These are phyloP conservation scores for Chrysosporium queenslandicum DNA, from an alignment of 2,329 filamentous ascomycete genomes.

Conservation along the genomic window DNA sequence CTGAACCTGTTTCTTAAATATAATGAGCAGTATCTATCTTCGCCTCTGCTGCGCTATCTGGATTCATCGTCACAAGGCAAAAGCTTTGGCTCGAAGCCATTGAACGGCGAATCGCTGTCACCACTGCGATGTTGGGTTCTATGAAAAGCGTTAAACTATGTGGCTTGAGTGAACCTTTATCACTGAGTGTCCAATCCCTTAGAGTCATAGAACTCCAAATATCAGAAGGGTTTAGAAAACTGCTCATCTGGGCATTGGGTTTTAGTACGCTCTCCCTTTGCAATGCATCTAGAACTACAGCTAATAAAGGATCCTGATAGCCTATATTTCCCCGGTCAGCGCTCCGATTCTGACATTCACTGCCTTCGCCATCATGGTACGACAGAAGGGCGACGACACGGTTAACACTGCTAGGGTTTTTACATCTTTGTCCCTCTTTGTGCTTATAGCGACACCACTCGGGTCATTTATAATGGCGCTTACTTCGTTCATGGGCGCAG, in stretches of 20 bases:
- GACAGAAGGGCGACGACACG: background rate
- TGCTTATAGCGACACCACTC: background rate
- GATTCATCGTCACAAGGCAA: too few relatives aligned
- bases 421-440: conserved; percentile 3
- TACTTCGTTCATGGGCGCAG: background rate
- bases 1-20: background rate
- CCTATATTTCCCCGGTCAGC: background rate
- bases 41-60: background rate
- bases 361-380: background rate
- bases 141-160: too few relatives aligned
- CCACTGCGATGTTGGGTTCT: too few relatives aligned
- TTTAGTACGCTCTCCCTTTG: background rate
- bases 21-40: background rate
- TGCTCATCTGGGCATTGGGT: background rate
- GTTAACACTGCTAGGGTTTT: background rate
- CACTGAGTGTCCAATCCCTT: too few relatives aligned
- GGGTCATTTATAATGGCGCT: background rate
- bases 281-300: background rate
- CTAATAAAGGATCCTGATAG: background rate
- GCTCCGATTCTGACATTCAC: conserved; percentile 1
- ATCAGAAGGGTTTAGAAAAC: too few relatives aligned
- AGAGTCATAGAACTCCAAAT: too few relatives aligned
- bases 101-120: too few relatives aligned
- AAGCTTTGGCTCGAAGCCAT: too few relatives aligned
- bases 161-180: too few relatives aligned